Percentiles rank a stretch among this genome's conserved stretches.
Evolutionary conservation across 2,329 filamentous ascomycete species (phyloP).

Genomic region (Periconia sp.): DNA sequence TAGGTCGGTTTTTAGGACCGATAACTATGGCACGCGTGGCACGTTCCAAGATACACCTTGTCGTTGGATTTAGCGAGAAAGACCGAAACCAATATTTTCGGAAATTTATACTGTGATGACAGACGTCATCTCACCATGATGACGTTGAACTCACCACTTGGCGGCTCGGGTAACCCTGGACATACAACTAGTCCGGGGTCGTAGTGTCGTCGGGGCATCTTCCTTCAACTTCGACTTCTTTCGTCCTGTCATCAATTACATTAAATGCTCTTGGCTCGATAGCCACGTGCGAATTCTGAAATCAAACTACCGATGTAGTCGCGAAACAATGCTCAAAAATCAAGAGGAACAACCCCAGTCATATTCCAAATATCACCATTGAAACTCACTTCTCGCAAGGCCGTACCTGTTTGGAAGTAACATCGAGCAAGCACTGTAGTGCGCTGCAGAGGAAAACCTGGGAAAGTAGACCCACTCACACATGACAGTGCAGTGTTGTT

Average conservation of each 20-base stretch:
- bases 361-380: conserved; percentile 17
- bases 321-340: conserved; percentile 3
- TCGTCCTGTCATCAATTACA: neutral
- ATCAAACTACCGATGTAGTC: neutral
- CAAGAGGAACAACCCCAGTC: conserved; percentile 16
- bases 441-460: conserved; percentile 6
- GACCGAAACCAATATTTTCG: conserved; percentile 3
- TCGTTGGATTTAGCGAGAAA: neutral
- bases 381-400: conserved; percentile 18
- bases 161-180: neutral
- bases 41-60: neutral
- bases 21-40: neutral
- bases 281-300: neutral
- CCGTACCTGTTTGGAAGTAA: conserved; percentile 20
- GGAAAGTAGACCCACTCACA: conserved; percentile 16
- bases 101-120: neutral
- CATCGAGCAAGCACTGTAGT: conserved; percentile 18
- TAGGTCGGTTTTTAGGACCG: neutral
- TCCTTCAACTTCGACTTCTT: neutral
- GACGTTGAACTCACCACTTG: conserved; percentile 6
- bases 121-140: neutral
- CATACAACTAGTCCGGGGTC: neutral
- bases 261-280: neutral
- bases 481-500: conserved; percentile 17
- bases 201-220: too few relatives aligned